These are phyloP conservation scores for Penicillium olsonii DNA, from an alignment of 2,329 filamentous ascomycete genomes.

Conservation along the genomic window DNA sequence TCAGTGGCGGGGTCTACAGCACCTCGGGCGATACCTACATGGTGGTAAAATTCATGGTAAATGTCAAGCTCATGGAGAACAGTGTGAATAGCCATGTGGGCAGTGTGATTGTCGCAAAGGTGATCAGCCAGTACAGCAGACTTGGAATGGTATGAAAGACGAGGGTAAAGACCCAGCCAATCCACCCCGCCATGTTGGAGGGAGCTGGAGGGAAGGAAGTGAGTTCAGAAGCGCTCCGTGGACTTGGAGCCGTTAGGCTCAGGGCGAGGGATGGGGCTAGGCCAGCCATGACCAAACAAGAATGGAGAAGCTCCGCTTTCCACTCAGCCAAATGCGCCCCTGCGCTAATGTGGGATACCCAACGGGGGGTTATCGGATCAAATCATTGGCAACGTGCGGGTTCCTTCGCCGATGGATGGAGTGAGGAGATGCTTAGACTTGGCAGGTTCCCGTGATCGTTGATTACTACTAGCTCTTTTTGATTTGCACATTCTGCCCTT, in stretches of 20 bases:
- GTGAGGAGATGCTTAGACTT: neutral
- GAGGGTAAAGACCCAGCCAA: slow-evolving; percentile 52
- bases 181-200: slow-evolving; percentile 45
- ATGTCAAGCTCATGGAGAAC: slow-evolving; percentile 89
- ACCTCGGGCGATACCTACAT: slow-evolving; percentile 59
- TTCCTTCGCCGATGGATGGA: slow-evolving; percentile 19
- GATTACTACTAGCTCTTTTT: neutral
- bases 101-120: slow-evolving; percentile 82
- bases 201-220: slow-evolving; percentile 33
- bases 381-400: slow-evolving; percentile 23
- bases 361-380: slow-evolving; percentile 6
- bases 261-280: slow-evolving; percentile 23
- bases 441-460: neutral
- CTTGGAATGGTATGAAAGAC: slow-evolving; percentile 58
- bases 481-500: neutral
- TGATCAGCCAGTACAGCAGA: slow-evolving; percentile 74
- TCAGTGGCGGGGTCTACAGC: slow-evolving; percentile 4
- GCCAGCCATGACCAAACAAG: slow-evolving; percentile 14
- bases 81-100: slow-evolving; percentile 87
- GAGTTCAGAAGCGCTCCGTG: slow-evolving; percentile 18
- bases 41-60: slow-evolving; percentile 98
- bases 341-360: neutral
- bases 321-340: slow-evolving; percentile 1
- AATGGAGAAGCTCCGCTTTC: slow-evolving; percentile 16
- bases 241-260: slow-evolving; percentile 19